These are phyloP conservation scores for Fusarium keratoplasticum DNA, from an alignment of 2,329 filamentous ascomycete genomes.

Conservation along the genomic window DNA sequence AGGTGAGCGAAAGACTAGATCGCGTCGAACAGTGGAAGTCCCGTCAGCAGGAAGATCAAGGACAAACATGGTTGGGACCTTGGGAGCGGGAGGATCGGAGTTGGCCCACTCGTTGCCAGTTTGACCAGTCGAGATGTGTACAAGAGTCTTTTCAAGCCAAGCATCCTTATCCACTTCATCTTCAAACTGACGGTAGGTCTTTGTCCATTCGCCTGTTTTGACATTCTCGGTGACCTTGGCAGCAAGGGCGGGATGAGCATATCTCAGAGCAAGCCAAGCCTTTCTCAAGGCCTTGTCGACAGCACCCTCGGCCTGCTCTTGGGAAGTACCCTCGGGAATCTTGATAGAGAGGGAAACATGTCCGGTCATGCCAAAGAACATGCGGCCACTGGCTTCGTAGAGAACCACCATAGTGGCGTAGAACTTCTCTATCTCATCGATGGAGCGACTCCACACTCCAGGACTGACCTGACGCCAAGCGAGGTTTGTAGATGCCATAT, in stretches of 20 bases:
- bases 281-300: constrained; percentile 47
- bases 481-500: not conserved
- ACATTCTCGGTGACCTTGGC: constrained; percentile 39
- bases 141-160: constrained; percentile 50
- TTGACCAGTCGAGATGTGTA: constrained; percentile 35
- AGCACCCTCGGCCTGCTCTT: not conserved
- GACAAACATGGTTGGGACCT: constrained; percentile 49
- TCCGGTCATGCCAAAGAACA: constrained; percentile 56
- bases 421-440: constrained; percentile 56
- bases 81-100: constrained; percentile 49
- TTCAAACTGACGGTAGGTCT: constrained; percentile 28
- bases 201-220: constrained; percentile 39
- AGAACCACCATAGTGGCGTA: constrained; percentile 52
- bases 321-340: not conserved
- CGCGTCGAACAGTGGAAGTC: constrained; percentile 20
- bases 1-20: constrained; percentile 51
- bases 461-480: constrained; percentile 43
- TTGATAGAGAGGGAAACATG: constrained; percentile 47
- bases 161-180: constrained; percentile 17
- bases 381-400: constrained; percentile 52
- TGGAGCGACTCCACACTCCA: constrained; percentile 49
- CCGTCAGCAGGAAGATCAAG: constrained; percentile 23
- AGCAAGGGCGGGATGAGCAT: constrained; percentile 50
- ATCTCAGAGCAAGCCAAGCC: constrained; percentile 50
- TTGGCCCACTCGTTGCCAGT: constrained; percentile 45